Conservation (phyloP, 148 eudicot species). For the Polygonum aviculare region DNA sequence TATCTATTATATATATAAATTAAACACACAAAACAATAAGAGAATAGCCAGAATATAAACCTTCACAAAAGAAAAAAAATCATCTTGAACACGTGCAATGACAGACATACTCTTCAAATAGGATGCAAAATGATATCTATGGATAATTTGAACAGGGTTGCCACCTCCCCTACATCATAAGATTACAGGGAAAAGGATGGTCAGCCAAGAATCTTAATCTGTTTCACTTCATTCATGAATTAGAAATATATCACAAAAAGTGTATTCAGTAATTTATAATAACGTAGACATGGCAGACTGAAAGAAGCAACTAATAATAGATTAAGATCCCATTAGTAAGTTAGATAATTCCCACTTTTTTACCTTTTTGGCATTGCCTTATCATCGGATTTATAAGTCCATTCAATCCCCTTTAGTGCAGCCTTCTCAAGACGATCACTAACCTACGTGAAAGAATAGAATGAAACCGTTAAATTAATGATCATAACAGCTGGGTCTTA, state of each 20-base stretch:
- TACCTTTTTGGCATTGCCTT: slow-evolving; percentile 97
- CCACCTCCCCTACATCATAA: slow-evolving; percentile 61
- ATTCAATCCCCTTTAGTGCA: slow-evolving; percentile 88
- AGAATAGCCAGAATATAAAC: slow-evolving; percentile 21
- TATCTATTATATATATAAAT: background rate
- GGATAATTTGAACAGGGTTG: slow-evolving; percentile 82
- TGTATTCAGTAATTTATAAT: background rate
- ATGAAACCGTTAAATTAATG: background rate
- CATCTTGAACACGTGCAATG: slow-evolving; percentile 84
- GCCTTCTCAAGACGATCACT: slow-evolving; percentile 99
- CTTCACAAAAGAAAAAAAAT: slow-evolving; percentile 83
- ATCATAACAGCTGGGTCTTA: background rate
- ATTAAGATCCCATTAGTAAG: background rate
- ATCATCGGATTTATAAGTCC: slow-evolving; percentile 96
- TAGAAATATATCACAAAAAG: background rate
- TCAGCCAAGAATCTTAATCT: background rate
- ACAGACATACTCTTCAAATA: slow-evolving; percentile 95
- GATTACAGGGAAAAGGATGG: background rate
- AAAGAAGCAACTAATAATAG: background rate
- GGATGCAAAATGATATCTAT: slow-evolving; percentile 95
- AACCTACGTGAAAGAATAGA: slow-evolving; percentile 36
- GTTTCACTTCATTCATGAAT: slow-evolving; percentile 1
- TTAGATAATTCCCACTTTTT: slow-evolving; percentile 13
- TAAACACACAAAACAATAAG: background rate
- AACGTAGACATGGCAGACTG: background rate